These are phyloP conservation scores for Aspergillus phoenicis DNA, from an alignment of 2,329 filamentous ascomycete species.

Conservation along the genomic window DNA sequence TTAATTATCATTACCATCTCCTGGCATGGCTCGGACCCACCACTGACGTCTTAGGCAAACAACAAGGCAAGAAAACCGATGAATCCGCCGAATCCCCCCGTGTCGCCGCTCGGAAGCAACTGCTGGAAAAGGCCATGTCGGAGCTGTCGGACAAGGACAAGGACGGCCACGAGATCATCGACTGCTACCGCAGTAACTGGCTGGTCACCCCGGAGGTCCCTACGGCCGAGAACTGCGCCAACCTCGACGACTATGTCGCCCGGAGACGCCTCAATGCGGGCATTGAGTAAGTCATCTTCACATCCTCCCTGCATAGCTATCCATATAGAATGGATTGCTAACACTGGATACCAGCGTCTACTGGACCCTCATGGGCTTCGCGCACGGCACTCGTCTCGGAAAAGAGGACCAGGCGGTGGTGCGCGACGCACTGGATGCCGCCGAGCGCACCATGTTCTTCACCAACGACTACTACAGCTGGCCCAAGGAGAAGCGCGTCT, in stretches of 20 bases:
- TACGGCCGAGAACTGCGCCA: slow-evolving; percentile 16
- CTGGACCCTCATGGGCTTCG: slow-evolving; percentile 18
- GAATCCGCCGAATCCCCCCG: slow-evolving; percentile 14
- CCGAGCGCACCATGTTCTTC: slow-evolving; percentile 19
- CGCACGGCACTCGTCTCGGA: slow-evolving; percentile 16
- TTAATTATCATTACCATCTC: no score
- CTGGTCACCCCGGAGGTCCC: slow-evolving; percentile 16
- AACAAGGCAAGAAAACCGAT: slow-evolving; percentile 10
- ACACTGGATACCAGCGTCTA: slow-evolving; percentile 9
- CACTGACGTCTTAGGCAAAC: neutral
- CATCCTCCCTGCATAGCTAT: no score
- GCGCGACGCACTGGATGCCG: slow-evolving; percentile 13
- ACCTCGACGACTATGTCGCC: slow-evolving; percentile 18
- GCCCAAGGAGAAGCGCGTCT: slow-evolving; percentile 15
- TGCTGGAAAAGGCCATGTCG: slow-evolving; percentile 13
- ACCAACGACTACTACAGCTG: slow-evolving; percentile 22
- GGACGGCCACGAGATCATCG: slow-evolving; percentile 18
- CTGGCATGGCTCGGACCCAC: neutral
- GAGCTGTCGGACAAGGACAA: slow-evolving; percentile 15
- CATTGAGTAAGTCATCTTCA: slow-evolving; percentile 12
- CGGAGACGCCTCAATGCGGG: slow-evolving; percentile 16
- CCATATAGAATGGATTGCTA: neutral
- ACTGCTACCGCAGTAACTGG: slow-evolving; percentile 18
- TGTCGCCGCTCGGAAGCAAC: slow-evolving; percentile 7
- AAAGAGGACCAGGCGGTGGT: slow-evolving; percentile 18